These are phyloP conservation scores for Chaetomium globosum DNA, from an alignment of 2,329 filamentous ascomycete genomes.

Conservation along the genomic window DNA sequence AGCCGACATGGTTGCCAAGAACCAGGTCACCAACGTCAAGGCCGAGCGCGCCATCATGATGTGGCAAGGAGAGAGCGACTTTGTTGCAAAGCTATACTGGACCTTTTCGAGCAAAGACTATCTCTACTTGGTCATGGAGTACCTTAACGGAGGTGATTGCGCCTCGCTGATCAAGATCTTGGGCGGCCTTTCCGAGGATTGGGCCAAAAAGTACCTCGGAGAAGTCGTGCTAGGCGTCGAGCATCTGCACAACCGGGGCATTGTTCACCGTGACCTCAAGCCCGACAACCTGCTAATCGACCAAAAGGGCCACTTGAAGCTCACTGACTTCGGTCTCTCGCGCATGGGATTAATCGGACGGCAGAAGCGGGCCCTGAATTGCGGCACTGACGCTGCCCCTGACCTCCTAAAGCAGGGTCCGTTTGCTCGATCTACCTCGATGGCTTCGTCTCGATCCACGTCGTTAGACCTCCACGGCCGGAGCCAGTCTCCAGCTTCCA, in stretches of 20 bases:
- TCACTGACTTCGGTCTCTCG: conserved; percentile 96
- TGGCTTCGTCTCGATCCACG: conserved; percentile 87
- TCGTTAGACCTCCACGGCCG: conserved; percentile 85
- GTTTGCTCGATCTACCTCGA: conserved; percentile 81
- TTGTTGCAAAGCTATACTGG: conserved; percentile 99
- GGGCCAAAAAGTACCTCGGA: conserved; percentile 96
- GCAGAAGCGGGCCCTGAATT: conserved; percentile 88
- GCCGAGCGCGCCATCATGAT: conserved; percentile 99
- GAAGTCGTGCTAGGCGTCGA: conserved; percentile 97
- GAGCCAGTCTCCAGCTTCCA: conserved; percentile 74
- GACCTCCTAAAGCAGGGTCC: conserved; percentile 91
- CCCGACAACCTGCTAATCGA: conserved; percentile 97
- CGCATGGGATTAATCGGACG: conserved; percentile 96
- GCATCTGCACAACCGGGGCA: conserved; percentile 89
- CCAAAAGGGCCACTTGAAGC: conserved; percentile 91
- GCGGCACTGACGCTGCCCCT: conserved; percentile 77
- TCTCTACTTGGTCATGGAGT: conserved; percentile 98
- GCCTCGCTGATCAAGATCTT: conserved; percentile 94
- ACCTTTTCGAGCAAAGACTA: conserved; percentile 99
- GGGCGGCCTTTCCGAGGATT: conserved; percentile 89
- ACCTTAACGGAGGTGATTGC: conserved; percentile 95
- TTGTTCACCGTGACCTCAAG: conserved; percentile 95
- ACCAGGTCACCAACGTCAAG: conserved; percentile 98
- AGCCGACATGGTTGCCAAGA: conserved; percentile 99
- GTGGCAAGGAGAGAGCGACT: conserved; percentile 99